Evolutionary conservation across 345 rosid species (phyloP), one percentile per base, ranked within the genome.

Genomic region (Melaleuca alternifolia): DNA sequence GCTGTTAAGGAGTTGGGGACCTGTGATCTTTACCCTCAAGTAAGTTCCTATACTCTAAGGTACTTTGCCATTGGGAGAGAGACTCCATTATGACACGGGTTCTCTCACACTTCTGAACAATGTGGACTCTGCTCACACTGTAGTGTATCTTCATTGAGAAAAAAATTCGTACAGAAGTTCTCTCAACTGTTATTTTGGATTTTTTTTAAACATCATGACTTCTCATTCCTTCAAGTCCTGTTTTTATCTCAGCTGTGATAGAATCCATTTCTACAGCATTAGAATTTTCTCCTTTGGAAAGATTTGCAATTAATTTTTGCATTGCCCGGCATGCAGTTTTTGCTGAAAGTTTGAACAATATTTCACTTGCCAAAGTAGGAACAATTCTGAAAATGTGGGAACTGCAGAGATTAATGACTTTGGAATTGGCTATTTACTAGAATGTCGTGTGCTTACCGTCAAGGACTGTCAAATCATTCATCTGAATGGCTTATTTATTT

Each of bases 1-100:
- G 96, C 97, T 90, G 99, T 98, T 71, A 98, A 98, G 92, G 99
- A 98, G 93, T 88, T 98, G 94, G 99, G 99, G 84, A 98, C 97
- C 57, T 98, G 99, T 87, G 99, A 98, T 92, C 99, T 98, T 85
- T 98, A 98, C 90, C 99, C 99, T 85, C 99, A 98, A 90, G 99
- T 97, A 90, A 71, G 81, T 71, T 71, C 26, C 48, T 37, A 71
- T 37, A 33, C 48, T 65, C 12, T 71, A 37, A 56, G 81, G 26
- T 37, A 71, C 81, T 71, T 71, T 37, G 48, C 37, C 26, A 71
- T 37, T 33, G 26, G 33, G 41, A 18, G 81, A 10, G 23, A 37
- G 48, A 37, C 81, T 71, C 81, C 81, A 71, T 71, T 71, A 71
- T 71, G 81, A 37, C 81, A 9, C 11, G 46, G 48, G 26, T 41